A percentile compares a stretch with the other conserved stretches of the same genome.
Evolutionary conservation across 768 basidiomycete genomes (phyloP).

Genomic region (Mycena floridula): DNA sequence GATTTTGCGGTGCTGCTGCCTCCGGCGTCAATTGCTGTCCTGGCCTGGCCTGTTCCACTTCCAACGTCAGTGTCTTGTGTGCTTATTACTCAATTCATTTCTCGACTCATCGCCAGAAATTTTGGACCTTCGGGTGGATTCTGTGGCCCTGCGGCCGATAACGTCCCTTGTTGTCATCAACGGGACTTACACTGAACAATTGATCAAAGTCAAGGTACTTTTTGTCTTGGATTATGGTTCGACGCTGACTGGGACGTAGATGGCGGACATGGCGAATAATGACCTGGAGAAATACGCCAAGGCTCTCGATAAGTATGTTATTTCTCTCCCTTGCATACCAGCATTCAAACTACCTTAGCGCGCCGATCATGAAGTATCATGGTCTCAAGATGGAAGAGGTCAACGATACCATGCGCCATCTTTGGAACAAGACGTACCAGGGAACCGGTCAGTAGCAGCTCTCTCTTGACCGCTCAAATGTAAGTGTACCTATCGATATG

Average conservation of each 20-base stretch:
- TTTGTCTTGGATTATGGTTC: not conserved
- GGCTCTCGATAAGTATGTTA: constrained; percentile 85
- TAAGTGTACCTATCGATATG: no score
- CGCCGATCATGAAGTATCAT: constrained; percentile 95
- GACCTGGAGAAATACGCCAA: constrained; percentile 98
- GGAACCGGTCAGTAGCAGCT: constrained; percentile 68
- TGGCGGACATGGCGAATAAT: constrained; percentile 95
- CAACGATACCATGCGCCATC: constrained; percentile 92
- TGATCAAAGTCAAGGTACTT: constrained; percentile 89
- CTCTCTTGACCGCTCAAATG: no score
- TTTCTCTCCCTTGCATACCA: not conserved
- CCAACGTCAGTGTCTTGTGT: no score
- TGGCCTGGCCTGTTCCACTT: no score
- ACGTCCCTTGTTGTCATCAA: no score
- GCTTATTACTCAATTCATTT: no score
- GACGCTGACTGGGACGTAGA: constrained; percentile 40
- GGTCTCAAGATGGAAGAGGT: constrained; percentile 98
- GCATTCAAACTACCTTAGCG: not conserved
- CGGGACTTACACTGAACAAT: constrained; percentile 86
- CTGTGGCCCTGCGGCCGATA: no score
- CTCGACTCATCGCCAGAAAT: no score
- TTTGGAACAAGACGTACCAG: constrained; percentile 99
- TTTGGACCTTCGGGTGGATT: no score
- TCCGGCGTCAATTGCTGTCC: no score
- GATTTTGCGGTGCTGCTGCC: no score